Base-by-base conservation (phyloP, 2,329 filamentous ascomycete genomes). In the Ceratocystis cubensis region DNA sequence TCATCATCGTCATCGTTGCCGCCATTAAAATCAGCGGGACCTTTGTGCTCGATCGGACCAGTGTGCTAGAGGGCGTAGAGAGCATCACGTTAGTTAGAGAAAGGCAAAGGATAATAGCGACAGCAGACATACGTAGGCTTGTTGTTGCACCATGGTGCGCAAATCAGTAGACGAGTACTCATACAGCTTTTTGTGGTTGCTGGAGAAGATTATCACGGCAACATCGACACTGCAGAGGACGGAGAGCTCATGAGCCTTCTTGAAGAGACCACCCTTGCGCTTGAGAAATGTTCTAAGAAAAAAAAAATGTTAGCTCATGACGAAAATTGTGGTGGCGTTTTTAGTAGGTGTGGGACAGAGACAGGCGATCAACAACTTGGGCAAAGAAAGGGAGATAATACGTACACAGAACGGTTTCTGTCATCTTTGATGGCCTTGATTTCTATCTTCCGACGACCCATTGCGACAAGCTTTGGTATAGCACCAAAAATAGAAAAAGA, bases 381-480 rank as follows among this genome's bases (percentile, higher is more conserved):
- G 4, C 37, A 13, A 45, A 15, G 6, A 61, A 44, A 30, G 56
- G 25, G 41, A 37, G 57, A 61, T 64, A 41, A 57, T 67, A 81
- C 90, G 78, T 91, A 96, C 92, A 96, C 92, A 73, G 92, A 96
- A 75, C 92, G 91, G 75, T 96, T 96, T 73, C 92, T 86, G 78
- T 96, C 92, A 85, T 96, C 92, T 79, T 96, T 96, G 82, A 97
- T 97, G 72, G 93, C 91, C 80, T 96, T 96, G 82, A 99, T 97
- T 81, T 97, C 94, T 75, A 99, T 99, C 85, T 99, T 99, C 83
- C 94, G 87, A 77, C 94, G 88, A 76, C 94, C 94, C 94, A 99
- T 99, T 65, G 64, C 44, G 63, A 48, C 48, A 56, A 64, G 44
- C 17, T 33, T 22, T 48, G 25, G 44, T 41, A 63, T 48, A 22